Evolutionary conservation across 2,329 filamentous ascomycete genomes (phyloP).

Genomic region (Fusarium multiceps): DNA sequence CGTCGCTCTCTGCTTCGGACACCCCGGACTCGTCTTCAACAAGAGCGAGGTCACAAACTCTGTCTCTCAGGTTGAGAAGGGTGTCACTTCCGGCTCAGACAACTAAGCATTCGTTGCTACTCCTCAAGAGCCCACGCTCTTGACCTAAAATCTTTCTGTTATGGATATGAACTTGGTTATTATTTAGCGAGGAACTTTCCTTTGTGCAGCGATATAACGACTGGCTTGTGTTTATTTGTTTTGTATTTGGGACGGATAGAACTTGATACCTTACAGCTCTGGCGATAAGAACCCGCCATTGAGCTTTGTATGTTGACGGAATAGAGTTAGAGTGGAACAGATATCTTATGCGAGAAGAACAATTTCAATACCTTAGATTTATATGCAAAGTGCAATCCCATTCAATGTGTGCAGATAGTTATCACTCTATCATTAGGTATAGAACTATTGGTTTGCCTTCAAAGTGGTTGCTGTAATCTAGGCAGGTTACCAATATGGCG

Average conservation of each 20-base stretch:
- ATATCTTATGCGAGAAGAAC: background rate
- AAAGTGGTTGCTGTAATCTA: background rate
- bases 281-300: slow-evolving; percentile 9
- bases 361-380: background rate
- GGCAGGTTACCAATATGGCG: too few relatives aligned
- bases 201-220: slow-evolving; percentile 30
- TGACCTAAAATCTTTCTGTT: background rate
- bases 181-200: background rate
- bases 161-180: background rate
- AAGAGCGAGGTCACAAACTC: slow-evolving; percentile 19
- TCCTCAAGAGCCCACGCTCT: background rate
- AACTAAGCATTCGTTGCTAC: slow-evolving; percentile 9
- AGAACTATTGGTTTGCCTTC: too few relatives aligned
- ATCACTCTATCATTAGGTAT: background rate
- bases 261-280: slow-evolving; percentile 27
- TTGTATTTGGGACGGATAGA: slow-evolving; percentile 22
- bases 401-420: background rate
- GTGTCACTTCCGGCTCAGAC: slow-evolving; percentile 9
- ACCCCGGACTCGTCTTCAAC: slow-evolving; percentile 56
- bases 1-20: slow-evolving; percentile 53
- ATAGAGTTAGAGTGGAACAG: background rate
- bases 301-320: slow-evolving; percentile 21
- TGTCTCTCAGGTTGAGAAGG: slow-evolving; percentile 45
- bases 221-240: slow-evolving; percentile 6
- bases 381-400: too few relatives aligned